Evolutionary conservation across 1,139 yeast genomes (phyloP).

Genomic region (Tardiomyces digboiensis): DNA sequence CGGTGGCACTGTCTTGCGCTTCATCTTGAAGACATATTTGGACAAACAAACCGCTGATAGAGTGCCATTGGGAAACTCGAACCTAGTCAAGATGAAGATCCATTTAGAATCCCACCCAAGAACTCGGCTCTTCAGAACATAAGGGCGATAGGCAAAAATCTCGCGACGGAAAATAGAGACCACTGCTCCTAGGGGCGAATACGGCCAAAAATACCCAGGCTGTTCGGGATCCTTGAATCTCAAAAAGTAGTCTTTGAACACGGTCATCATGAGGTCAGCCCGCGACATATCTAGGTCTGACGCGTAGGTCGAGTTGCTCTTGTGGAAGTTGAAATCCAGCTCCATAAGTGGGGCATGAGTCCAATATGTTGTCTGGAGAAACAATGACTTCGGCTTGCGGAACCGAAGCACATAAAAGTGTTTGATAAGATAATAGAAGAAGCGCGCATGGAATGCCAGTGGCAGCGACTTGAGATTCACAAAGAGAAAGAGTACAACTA

Average conservation of each 20-base stretch:
- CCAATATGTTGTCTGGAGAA: slow-evolving; percentile 35
- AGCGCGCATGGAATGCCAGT: slow-evolving; percentile 53
- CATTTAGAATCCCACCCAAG: slow-evolving; percentile 86
- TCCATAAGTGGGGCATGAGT: slow-evolving; percentile 71
- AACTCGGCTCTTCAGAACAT: slow-evolving; percentile 46
- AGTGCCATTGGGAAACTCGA: slow-evolving; percentile 35
- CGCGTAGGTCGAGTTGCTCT: slow-evolving; percentile 79
- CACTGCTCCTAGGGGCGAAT: slow-evolving; percentile 70
- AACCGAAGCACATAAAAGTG: slow-evolving; percentile 33
- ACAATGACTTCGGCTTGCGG: slow-evolving; percentile 22
- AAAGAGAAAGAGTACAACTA: slow-evolving; percentile 12
- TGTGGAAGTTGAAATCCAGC: slow-evolving; percentile 79
- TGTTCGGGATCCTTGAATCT: slow-evolving; percentile 34
- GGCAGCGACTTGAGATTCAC: slow-evolving; percentile 51
- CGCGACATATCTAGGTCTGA: slow-evolving; percentile 79
- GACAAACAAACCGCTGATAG: slow-evolving; percentile 58
- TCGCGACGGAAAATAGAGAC: slow-evolving; percentile 62
- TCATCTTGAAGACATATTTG: slow-evolving; percentile 70
- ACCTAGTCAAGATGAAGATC: slow-evolving; percentile 63
- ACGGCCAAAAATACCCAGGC: slow-evolving; percentile 36
- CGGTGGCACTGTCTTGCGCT: slow-evolving; percentile 64
- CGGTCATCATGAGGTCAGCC: slow-evolving; percentile 45
- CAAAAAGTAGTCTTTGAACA: slow-evolving; percentile 32
- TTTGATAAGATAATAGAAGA: slow-evolving; percentile 39
- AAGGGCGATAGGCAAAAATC: slow-evolving; percentile 55